Percentiles rank a stretch among this genome's conserved stretches.
Conservation (phyloP, 2,329 filamentous ascomycete species). For the Exophiala calicioides region DNA sequence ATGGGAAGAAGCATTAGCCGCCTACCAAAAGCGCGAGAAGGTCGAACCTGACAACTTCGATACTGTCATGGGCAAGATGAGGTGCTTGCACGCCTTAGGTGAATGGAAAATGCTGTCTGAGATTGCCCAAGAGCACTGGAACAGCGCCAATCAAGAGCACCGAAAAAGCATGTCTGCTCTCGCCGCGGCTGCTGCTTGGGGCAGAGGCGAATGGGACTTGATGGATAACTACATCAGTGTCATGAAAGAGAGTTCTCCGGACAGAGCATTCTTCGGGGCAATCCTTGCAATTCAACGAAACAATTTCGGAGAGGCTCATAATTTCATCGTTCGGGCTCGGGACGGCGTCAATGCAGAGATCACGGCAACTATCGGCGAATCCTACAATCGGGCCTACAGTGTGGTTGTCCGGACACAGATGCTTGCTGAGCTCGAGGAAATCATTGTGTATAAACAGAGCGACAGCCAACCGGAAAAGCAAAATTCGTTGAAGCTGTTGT, state of each 20-base stretch:
- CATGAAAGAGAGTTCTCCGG: conserved; percentile 90
- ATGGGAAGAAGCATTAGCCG: conserved; percentile 94
- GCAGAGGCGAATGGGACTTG: conserved; percentile 91
- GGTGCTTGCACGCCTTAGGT: conserved; percentile 91
- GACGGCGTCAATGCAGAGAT: conserved; percentile 95
- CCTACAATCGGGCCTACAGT: conserved; percentile 94
- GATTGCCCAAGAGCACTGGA: conserved; percentile 90
- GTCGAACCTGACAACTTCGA: conserved; percentile 80
- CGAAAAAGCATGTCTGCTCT: conserved; percentile 89
- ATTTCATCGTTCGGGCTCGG: conserved; percentile 85
- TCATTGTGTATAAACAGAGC: conserved; percentile 96
- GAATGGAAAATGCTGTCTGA: conserved; percentile 94
- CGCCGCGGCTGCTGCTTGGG: conserved; percentile 95
- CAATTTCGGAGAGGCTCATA: conserved; percentile 87
- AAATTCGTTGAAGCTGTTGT: conserved; percentile 86
- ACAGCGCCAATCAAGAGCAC: conserved; percentile 81
- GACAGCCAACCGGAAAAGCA: conserved; percentile 77
- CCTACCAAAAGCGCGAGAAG: conserved; percentile 82
- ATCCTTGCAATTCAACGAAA: conserved; percentile 94
- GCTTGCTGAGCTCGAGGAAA: conserved; percentile 96
- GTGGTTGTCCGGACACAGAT: conserved; percentile 99
- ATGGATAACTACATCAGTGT: conserved; percentile 97
- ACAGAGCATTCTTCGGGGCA: conserved; percentile 95
- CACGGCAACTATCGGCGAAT: conserved; percentile 94
- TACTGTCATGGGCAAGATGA: conserved; percentile 99